These are phyloP conservation scores for Melanomma pulvis-pyrius DNA, from an alignment of 495 filamentous ascomycete genomes.

Conservation along the genomic window DNA sequence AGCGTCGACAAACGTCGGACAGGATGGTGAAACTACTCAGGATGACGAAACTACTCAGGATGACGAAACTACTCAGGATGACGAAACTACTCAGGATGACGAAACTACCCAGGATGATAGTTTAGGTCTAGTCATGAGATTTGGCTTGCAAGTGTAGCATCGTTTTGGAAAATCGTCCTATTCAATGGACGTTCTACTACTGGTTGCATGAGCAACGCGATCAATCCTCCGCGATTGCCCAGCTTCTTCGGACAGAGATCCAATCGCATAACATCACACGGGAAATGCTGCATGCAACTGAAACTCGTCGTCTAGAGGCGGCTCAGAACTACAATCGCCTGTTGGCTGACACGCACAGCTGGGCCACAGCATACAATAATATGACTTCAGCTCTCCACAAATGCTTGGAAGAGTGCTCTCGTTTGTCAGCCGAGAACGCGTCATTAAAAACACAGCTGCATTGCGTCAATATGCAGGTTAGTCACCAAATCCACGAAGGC, in stretches of 20 bases:
- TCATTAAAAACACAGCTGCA: constrained; percentile 12
- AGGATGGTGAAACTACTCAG: too few species aligned
- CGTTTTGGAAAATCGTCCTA: too few species aligned
- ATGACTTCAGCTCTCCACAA: constrained; percentile 10
- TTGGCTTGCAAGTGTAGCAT: too few species aligned
- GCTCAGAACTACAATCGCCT: constrained; percentile 15
- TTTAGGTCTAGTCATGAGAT: too few species aligned
- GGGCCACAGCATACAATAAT: constrained; percentile 21
- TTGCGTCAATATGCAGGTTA: constrained; percentile 12
- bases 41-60: too few species aligned
- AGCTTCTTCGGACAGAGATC: constrained; percentile 22
- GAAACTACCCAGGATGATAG: too few species aligned
- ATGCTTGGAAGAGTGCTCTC: constrained; percentile 19
- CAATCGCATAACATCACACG: constrained; percentile 17
- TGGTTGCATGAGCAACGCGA: too few species aligned
- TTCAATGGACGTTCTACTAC: too few species aligned
- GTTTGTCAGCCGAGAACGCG: constrained; percentile 12
- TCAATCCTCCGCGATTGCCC: constrained; percentile 16
- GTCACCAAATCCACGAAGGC: constrained; percentile 11
- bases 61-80: too few species aligned
- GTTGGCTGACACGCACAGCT: constrained; percentile 14
- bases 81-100: too few species aligned
- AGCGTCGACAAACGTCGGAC: too few species aligned
- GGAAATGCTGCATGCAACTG: constrained; percentile 22
- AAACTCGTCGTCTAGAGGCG: constrained; percentile 11